Percentiles rank a stretch among this genome's conserved stretches.
These are phyloP conservation scores for Castanospermum australe DNA, from an alignment of 306 rosid genomes.

Conservation along the genomic window DNA sequence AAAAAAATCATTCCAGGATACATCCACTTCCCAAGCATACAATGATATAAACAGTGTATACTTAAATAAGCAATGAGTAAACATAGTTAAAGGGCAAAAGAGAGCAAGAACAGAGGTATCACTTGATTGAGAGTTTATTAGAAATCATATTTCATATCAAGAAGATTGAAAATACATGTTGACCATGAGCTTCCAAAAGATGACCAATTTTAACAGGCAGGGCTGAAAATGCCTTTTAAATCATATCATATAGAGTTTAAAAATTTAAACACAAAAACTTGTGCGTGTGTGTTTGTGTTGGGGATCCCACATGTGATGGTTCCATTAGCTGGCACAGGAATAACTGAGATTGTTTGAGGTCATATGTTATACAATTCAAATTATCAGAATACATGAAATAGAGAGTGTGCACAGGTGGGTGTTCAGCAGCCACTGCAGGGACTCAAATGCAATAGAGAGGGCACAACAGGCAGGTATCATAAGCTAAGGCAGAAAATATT, in stretches of 20 bases:
- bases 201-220: not conserved
- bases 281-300: no score
- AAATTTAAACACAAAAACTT: no score
- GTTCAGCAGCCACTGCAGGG: not conserved
- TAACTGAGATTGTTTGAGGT: not conserved
- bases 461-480: not conserved
- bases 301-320: not conserved
- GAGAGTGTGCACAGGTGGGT: not conserved
- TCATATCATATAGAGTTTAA: no score
- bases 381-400: not conserved
- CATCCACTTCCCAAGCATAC: not conserved
- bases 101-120: not conserved
- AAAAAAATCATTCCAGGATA: not conserved
- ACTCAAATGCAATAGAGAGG: not conserved
- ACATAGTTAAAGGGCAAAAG: not conserved
- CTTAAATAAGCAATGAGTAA: not conserved
- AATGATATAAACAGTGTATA: not conserved
- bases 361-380: not conserved
- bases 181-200: not conserved
- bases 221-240: no score
- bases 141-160: not conserved
- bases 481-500: not conserved
- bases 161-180: not conserved
- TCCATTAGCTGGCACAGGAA: not conserved
- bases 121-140: not conserved